Evolutionary conservation across 441 rosid genomes (phyloP), one percentile per base, ranked within the genome.

Genomic region (Adansonia grandidieri): DNA sequence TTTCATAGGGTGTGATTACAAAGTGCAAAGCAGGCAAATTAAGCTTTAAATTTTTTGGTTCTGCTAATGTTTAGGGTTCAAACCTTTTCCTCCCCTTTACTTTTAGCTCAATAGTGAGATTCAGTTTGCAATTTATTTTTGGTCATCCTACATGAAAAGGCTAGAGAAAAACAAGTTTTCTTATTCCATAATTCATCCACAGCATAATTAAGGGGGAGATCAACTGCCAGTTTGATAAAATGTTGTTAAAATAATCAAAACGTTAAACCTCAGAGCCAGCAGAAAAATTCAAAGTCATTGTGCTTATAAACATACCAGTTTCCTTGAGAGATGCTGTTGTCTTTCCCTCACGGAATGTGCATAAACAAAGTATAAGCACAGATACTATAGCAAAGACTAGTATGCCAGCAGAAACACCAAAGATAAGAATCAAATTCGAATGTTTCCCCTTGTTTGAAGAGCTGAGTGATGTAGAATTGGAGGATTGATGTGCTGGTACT

Each of bases 331-430:
- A 69, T 76, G 82, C 87, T 73, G 84, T 80, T 73, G 90, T 60
- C 88, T 92, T 92, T 73, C 88, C 79, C 80, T 86, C 71, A 64
- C 79, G 90, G 72, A 88, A 86, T 81, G 89, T 78, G 77, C 93
- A 84, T 47, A 84, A 88, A 83, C 94, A 94, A 79, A 91, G 87
- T 56, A 89, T 71, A 83, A 96, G 88, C 85, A 90, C 88, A 32
- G 82, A 73, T 77, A 91, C 80, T 77, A 87, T 80, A 78, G 91
- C 88, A 66, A 88, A 73, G 51, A 90, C 77, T 77, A 89, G 80
- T 80, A 94, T 79, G 82, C 93, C 94, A 82, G 81, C 88, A 77
- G 91, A 91, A 81, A 92, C 76, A 73, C 92, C 81, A 79, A 96
- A 85, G 60, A 93, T 84, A 79, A 92, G 86, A 84, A 90, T 70